Percentiles rank a stretch among this genome's conserved stretches.
These are phyloP conservation scores for Ziziphus jujuba DNA, from an alignment of 306 rosid genomes.

Conservation along the genomic window DNA sequence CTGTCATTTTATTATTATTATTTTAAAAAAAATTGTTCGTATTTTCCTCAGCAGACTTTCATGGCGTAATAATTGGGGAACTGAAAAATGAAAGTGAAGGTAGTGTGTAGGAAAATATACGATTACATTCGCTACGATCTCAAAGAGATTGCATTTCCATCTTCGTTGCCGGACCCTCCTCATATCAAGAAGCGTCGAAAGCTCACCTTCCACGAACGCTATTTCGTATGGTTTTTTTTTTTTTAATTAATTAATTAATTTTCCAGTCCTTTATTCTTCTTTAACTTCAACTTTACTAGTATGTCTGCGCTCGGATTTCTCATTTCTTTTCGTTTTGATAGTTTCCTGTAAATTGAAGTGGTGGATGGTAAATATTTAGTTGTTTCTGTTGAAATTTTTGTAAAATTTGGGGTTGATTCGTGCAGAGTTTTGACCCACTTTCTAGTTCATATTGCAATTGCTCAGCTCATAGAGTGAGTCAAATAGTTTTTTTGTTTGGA, in stretches of 20 bases:
- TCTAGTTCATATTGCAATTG: background rate
- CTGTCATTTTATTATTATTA: too few species aligned
- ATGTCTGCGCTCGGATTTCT: background rate
- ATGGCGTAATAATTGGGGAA: constrained; percentile 21
- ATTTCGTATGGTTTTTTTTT: constrained; percentile 45
- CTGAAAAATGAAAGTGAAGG: constrained; percentile 67
- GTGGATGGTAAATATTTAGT: too few species aligned
- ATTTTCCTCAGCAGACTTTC: background rate
- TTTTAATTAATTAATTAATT: too few species aligned
- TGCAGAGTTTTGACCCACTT: too few species aligned
- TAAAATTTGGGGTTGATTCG: too few species aligned
- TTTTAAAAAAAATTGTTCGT: background rate
- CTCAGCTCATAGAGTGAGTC: background rate
- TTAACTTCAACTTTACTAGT: background rate
- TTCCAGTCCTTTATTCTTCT: background rate
- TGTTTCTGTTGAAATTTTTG: too few species aligned
- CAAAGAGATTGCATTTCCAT: constrained; percentile 86
- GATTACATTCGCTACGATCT: constrained; percentile 76
- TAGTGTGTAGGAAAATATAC: constrained; percentile 60
- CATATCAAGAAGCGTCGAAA: constrained; percentile 58
- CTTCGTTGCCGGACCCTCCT: constrained; percentile 92
- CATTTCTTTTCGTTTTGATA: too few species aligned
- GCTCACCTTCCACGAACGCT: constrained; percentile 65
- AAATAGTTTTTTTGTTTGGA: background rate
- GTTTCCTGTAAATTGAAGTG: too few species aligned